Conservation (phyloP, 2,329 filamentous ascomycete genomes). For the Zopfia rhizophila region DNA sequence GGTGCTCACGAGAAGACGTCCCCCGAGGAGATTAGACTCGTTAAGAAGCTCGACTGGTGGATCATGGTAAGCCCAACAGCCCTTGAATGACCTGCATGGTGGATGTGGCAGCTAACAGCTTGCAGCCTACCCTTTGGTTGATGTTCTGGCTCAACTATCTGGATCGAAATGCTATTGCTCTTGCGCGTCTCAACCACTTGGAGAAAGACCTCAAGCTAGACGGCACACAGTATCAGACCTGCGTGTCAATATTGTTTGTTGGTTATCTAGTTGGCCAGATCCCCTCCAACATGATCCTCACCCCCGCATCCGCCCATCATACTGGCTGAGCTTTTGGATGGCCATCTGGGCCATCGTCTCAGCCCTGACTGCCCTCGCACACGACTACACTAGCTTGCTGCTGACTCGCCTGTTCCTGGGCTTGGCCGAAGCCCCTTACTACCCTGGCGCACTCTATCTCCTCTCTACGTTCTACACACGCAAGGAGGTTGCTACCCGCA, state of each 20-base stretch:
- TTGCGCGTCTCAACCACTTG: conserved; percentile 70
- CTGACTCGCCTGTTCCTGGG: conserved; percentile 57
- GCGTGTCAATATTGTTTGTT: conserved; percentile 37
- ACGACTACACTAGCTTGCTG: conserved; percentile 56
- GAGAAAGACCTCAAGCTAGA: conserved; percentile 62
- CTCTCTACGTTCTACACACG: conserved; percentile 51
- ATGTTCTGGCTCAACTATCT: conserved; percentile 22
- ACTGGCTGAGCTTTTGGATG: conserved; percentile 40
- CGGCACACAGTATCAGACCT: conserved; percentile 35
- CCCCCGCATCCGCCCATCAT: conserved; percentile 37
- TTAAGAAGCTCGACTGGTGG: conserved; percentile 22
- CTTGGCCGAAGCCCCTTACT: conserved; percentile 54
- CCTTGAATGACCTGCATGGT: conserved; percentile 15
- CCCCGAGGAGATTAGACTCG: conserved; percentile 20
- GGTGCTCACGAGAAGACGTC: conserved; percentile 22
- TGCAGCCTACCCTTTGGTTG: conserved; percentile 46
- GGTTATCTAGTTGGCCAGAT: conserved; percentile 50
- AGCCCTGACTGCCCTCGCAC: conserved; percentile 54
- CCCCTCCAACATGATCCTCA: conserved; percentile 51
- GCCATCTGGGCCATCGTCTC: conserved; percentile 56
- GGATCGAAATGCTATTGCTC: conserved; percentile 72
- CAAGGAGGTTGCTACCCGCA: conserved; percentile 60
- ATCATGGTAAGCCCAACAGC: conserved; percentile 19
- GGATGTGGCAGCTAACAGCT: conserved; percentile 44
- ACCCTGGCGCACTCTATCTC: conserved; percentile 49